A percentile compares a stretch with the other conserved stretches of the same genome.
These are phyloP conservation scores for Lipomyces sp. DNA, from an alignment of 805 yeast genomes.

Conservation along the genomic window DNA sequence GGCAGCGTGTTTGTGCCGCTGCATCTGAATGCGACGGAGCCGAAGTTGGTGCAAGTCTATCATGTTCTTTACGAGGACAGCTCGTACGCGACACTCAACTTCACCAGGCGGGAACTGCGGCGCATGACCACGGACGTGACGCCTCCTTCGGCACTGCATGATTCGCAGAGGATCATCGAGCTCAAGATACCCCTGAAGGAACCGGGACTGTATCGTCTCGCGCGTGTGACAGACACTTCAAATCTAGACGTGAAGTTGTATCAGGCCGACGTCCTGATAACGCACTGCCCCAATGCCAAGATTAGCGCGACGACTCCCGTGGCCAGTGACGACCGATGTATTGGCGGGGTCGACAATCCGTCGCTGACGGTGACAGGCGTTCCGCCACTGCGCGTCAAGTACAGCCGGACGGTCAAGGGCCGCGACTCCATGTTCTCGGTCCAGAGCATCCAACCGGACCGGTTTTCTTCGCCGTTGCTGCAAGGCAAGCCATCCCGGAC, in stretches of 20 bases:
- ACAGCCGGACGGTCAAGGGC: conserved; percentile 38
- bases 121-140: conserved; percentile 31
- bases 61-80: conserved; percentile 56
- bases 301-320: conserved; percentile 40
- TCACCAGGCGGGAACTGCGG: conserved; percentile 55
- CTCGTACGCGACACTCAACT: conserved; percentile 48
- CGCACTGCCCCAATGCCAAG: conserved; percentile 73
- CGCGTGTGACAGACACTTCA: conserved; percentile 59
- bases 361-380: conserved; percentile 64
- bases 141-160: too few species aligned
- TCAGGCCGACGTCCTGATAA: conserved; percentile 60
- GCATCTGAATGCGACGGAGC: conserved; percentile 73
- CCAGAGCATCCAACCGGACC: conserved; percentile 29
- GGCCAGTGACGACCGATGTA: conserved; percentile 54
- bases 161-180: conserved; percentile 37
- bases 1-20: conserved; percentile 57
- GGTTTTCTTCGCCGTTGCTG: conserved; percentile 30
- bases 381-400: conserved; percentile 65
- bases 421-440: conserved; percentile 32
- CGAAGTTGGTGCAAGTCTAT: conserved; percentile 64
- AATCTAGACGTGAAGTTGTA: conserved; percentile 58
- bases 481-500: conserved; percentile 26
- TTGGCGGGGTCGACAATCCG: conserved; percentile 54
- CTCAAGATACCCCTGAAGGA: conserved; percentile 60
- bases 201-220: conserved; percentile 77